Percentiles rank a stretch among this genome's conserved stretches.
phyloP scores from a whole-genome alignment of 2,329 filamentous ascomycete genomes.

The Aspergillus quadricinctus region DNA sequence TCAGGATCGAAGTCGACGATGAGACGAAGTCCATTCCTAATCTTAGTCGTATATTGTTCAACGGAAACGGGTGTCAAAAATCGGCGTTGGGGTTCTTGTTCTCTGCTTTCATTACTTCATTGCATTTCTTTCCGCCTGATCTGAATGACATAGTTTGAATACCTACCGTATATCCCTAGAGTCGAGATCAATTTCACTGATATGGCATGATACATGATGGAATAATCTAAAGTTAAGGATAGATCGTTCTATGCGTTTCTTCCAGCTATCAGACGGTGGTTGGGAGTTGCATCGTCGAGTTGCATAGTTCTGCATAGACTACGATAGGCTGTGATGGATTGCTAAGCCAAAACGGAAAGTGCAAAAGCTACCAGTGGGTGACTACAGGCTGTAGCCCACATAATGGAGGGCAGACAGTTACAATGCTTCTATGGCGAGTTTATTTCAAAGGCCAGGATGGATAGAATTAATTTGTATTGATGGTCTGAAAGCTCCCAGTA shows the following conservation, averaged over 20 bases:
- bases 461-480: not conserved
- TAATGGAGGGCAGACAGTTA: too few species aligned
- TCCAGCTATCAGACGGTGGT: not conserved
- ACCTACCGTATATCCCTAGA: not conserved
- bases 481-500: not conserved
- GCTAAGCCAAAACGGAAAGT: not conserved
- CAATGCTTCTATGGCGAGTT: not conserved
- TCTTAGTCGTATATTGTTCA: conserved; percentile 25
- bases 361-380: too few species aligned
- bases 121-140: not conserved
- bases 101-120: not conserved
- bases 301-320: not conserved
- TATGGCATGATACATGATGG: not conserved
- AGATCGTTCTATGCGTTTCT: not conserved
- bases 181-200: not conserved
- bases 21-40: conserved; percentile 28
- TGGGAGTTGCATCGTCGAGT: not conserved
- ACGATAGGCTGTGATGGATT: not conserved
- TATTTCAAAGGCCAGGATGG: too few species aligned
- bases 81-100: conserved; percentile 21
- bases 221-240: too few species aligned
- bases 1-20: conserved; percentile 13
- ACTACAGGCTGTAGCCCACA: too few species aligned
- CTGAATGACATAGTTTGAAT: not conserved
- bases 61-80: conserved; percentile 25